Evolutionary conservation across 257 asterid genomes (phyloP).

Genomic region (Coffea canephora): DNA sequence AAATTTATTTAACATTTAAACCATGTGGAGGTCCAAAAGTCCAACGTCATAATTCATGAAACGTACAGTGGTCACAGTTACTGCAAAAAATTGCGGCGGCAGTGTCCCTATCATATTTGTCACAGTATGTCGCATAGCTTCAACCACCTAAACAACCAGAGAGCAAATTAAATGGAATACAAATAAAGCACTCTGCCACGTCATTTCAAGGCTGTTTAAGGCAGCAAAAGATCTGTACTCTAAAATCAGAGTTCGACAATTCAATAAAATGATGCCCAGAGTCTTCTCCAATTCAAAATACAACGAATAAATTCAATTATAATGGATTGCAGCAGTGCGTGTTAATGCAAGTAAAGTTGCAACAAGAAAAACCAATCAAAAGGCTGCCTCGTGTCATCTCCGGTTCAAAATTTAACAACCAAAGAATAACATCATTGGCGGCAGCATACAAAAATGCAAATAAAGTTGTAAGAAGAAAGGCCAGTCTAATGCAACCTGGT

Average conservation of each 20-base stretch:
- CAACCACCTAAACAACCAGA: constrained; percentile 64
- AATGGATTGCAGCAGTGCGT: background rate
- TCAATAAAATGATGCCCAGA: background rate
- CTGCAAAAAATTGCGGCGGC: constrained; percentile 90
- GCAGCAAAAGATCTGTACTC: background rate
- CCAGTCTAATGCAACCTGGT: background rate
- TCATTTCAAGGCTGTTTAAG: background rate
- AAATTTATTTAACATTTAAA: background rate
- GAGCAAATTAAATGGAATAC: background rate
- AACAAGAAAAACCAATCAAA: background rate
- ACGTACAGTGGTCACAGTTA: constrained; percentile 87
- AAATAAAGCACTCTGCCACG: background rate
- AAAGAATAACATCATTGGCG: background rate
- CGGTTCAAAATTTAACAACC: background rate
- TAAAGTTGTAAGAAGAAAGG: background rate
- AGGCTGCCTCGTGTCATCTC: background rate
- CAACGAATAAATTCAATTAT: background rate
- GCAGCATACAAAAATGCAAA: background rate
- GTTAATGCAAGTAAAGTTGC: background rate
- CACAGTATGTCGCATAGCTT: constrained; percentile 98
- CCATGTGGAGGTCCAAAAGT: background rate
- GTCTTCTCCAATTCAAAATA: background rate
- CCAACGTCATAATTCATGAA: background rate
- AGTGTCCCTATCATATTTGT: constrained; percentile 96
- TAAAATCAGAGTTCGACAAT: background rate